These are phyloP conservation scores for Ceratocystiopsis brevicomis DNA, from an alignment of 2,329 filamentous ascomycete genomes.

Conservation along the genomic window DNA sequence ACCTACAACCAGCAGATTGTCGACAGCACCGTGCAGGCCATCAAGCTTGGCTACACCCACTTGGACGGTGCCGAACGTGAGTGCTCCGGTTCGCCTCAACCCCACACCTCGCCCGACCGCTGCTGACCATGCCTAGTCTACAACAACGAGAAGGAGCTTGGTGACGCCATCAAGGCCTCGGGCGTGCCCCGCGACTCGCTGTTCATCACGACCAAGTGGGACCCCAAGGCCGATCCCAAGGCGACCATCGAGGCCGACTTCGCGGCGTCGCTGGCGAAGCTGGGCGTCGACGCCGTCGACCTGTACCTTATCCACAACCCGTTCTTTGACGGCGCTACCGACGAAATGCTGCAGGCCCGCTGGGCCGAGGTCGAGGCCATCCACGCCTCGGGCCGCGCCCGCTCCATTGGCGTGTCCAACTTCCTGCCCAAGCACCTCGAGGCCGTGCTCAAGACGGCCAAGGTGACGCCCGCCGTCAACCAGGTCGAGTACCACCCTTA, in stretches of 20 bases:
- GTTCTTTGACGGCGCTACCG: constrained; percentile 27
- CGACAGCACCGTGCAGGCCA: constrained; percentile 37
- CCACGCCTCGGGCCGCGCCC: constrained; percentile 43
- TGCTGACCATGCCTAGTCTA: constrained; percentile 21
- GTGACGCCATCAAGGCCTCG: constrained; percentile 48
- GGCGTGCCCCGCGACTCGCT: constrained; percentile 47
- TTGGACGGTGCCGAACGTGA: constrained; percentile 49
- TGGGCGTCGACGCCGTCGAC: constrained; percentile 54
- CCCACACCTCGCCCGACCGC: no score
- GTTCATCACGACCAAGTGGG: constrained; percentile 46
- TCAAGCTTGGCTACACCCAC: constrained; percentile 51
- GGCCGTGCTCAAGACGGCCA: constrained; percentile 36
- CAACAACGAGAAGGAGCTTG: constrained; percentile 50
- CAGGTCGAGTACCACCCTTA: constrained; percentile 72
- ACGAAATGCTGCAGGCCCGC: constrained; percentile 33
- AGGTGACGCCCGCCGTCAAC: constrained; percentile 48
- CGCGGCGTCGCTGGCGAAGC: constrained; percentile 39
- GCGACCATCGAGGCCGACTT: constrained; percentile 31
- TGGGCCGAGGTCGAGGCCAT: constrained; percentile 48
- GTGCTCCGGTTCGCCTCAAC: no score
- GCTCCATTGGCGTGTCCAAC: constrained; percentile 63
- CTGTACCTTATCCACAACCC: constrained; percentile 47
- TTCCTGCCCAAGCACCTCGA: constrained; percentile 41
- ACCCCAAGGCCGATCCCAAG: constrained; percentile 13
- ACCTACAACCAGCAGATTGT: constrained; percentile 36